Evolutionary conservation across 495 filamentous ascomycete genomes (phyloP).

Genomic region (Elaphomyces granulatus): DNA sequence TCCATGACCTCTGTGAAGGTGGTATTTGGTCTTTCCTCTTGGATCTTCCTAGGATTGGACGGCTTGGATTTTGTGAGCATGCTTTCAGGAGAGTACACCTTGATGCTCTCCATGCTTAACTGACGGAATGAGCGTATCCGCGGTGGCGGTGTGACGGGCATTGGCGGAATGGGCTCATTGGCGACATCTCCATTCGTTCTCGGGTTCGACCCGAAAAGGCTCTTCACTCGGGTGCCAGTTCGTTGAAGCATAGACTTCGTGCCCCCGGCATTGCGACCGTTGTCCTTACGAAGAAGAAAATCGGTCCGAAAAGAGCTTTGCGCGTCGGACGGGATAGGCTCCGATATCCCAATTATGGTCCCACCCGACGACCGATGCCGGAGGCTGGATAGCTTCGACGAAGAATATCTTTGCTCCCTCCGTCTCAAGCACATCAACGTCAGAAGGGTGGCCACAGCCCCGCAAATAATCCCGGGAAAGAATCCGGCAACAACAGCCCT

Average conservation of each 20-base stretch:
- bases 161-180: constrained; percentile 9
- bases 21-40: constrained; percentile 32
- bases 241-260: constrained; percentile 23
- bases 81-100: constrained; percentile 51
- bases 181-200: constrained; percentile 12
- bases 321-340: constrained; percentile 36
- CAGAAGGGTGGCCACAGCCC: constrained; percentile 32
- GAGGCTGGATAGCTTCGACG: constrained; percentile 9
- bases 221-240: constrained; percentile 25
- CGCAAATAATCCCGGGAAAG: constrained; percentile 46
- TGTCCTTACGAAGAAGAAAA: constrained; percentile 33
- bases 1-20: constrained; percentile 56
- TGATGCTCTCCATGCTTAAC: constrained; percentile 51
- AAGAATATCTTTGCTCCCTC: constrained; percentile 10
- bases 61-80: constrained; percentile 17
- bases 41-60: constrained; percentile 15
- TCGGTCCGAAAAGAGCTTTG: constrained; percentile 41
- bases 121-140: constrained; percentile 22
- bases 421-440: constrained; percentile 30
- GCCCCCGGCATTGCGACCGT: constrained; percentile 17
- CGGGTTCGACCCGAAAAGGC: constrained; percentile 17
- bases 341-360: constrained; percentile 36
- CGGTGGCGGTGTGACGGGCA: constrained; percentile 21
- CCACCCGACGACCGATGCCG: constrained; percentile 26
- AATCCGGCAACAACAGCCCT: constrained; percentile 45